Base-by-base conservation (phyloP, 768 basidiomycete species). In the Lepiota brunneoincarnata region DNA sequence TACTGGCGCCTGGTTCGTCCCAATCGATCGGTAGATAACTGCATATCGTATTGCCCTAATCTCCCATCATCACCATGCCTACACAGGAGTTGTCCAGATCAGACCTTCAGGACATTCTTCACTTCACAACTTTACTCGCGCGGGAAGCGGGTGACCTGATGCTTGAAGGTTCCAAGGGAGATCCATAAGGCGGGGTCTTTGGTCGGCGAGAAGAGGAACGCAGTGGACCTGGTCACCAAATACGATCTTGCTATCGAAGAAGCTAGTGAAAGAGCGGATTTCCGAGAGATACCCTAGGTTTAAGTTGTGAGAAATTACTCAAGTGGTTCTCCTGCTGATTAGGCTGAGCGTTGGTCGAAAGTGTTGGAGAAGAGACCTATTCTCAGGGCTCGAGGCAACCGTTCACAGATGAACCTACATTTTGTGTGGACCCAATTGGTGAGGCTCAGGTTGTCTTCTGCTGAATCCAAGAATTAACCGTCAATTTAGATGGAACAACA, bases 371-470 rank as follows among this genome's bases (percentile, higher is more conserved):
- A 66, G 96, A 98, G 72, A 89, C 89, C 0, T 94, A 89, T 60
- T 84, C 91, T 7, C 78, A 86, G 3, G 91, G 91, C n/a, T 67
- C 77, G 53, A 77, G 81, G 28, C 76, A 78, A 17, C 77, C 84
- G 10, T 69, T 96, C 53, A 92, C 91, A 1, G 89, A 97, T 61
- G 85, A 84, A 28, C 93, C 94, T 3, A 98, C 95, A 0, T 99
- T 90, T 74, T 97, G 96, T 63, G 91, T 96, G 39, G 95, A 98
- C 67, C 95, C 95, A 28, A 96, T 97, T 54, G 94, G 90, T 87
- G 60, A 51, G 76, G 62, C 49, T 14, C 37, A 7, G 11, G 2
- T 38, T 6, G 31, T 23, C 20, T n/a, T n/a, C n/a, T 36, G 23
- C 26, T 20, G 35, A 2, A 44, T 46, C 5, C 42, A 36, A 48